A percentile compares a stretch with the other conserved stretches of the same genome.
phyloP scores from a whole-genome alignment of 2,329 filamentous ascomycete genomes.

The Aplosporella prunicola region DNA sequence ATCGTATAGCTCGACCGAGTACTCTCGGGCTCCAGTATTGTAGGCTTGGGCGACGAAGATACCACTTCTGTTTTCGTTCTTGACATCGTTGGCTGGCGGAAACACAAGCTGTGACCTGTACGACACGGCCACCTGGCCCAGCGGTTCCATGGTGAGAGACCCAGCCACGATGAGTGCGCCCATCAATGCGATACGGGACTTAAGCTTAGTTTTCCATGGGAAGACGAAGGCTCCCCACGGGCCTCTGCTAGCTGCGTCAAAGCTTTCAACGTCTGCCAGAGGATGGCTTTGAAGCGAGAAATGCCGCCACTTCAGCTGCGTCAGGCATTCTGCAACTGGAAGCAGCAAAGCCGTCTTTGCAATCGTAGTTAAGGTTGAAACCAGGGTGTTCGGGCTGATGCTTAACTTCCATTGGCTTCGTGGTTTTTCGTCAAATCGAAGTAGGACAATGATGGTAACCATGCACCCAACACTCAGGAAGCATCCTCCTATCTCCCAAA shows the following conservation, averaged over 20 bases:
- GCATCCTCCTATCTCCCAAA: constrained; percentile 4
- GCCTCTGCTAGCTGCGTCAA: constrained; percentile 22
- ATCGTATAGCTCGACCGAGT: too few species aligned
- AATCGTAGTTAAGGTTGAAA: constrained; percentile 26
- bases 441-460: constrained; percentile 7
- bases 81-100: too few species aligned
- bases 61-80: too few species aligned
- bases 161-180: too few species aligned
- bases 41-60: too few species aligned
- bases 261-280: constrained; percentile 20
- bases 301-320: constrained; percentile 30
- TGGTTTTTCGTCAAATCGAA: constrained; percentile 8
- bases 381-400: constrained; percentile 21
- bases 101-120: too few species aligned
- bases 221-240: neutral
- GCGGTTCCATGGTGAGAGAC: too few species aligned
- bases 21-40: too few species aligned
- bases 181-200: neutral
- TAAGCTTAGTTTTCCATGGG: neutral
- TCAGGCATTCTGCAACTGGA: constrained; percentile 22
- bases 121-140: too few species aligned
- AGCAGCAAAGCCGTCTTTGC: constrained; percentile 23
- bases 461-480: constrained; percentile 10
- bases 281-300: constrained; percentile 13
- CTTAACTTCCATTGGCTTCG: constrained; percentile 9